Evolutionary conservation across 2,329 filamentous ascomycete species (phyloP), one percentile per base, ranked within the genome.

Genomic region (Talaromyces verruculosus): DNA sequence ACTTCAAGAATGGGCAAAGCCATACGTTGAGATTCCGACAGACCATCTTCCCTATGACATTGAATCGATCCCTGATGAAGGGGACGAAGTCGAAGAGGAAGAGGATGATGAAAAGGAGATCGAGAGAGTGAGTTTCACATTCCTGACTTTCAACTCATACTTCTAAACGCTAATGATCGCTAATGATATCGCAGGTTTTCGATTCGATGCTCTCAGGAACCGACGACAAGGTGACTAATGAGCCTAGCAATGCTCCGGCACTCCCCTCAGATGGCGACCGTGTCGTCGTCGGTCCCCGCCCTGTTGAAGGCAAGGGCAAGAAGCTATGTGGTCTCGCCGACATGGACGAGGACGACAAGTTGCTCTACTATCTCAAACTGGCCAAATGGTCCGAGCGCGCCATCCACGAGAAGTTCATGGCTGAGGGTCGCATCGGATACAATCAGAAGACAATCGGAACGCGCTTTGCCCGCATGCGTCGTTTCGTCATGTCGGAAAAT

Each of bases 311-410:
- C 19, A 84, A 80, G 71, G 60, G 64, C 17, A 43, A 53, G n/a
- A 78, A 74, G 43, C 77, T 84, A 25, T 73, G 72, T 8, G 74
- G 74, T 25, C 13, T 67, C 13, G 45, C 64, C 1, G 76, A 83
- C 47, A 76, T 83, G 51, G 81, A 84, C 69, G 79, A 78, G 0
- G 81, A 83, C 41, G 83, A 85, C 67, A 78, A 79, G 51, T 73
- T 83, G 47, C 71, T 75, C 57, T 72, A 71, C 30, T 68, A 69
- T 28, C 71, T 75, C 68, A 74, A 75, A 58, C 66, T 74, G 37
- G 71, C 72, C 33, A 71, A 71, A 45, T 81, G 76, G 72, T 75
- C 74, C 37, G 82, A 68, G 76, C 61, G 77, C 25, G 77, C 80
- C 57, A 80, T 84, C 39, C 75, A 79, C 1, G 72, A 79, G 1